Base-by-base conservation (phyloP, 2,329 filamentous ascomycete genomes). In the Beauveria brongniartii region DNA sequence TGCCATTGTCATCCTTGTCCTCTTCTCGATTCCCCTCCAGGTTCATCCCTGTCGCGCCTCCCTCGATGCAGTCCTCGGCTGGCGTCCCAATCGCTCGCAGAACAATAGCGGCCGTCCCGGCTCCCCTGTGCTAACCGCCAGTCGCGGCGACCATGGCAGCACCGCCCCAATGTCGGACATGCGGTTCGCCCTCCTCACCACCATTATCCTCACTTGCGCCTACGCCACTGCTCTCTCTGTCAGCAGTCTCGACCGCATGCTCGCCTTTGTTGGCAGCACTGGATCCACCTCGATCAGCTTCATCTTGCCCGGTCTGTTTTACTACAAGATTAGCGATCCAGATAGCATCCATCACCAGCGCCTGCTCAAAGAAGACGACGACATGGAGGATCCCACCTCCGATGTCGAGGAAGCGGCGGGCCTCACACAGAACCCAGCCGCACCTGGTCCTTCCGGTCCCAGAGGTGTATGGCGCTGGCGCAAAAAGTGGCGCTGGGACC, bases 31-130 rank as follows among this genome's bases (percentile, higher is more conserved):
- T 63, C 94, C 94, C 1, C 82, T 99, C 1, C 94, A 99, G 74
- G 89, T 96, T 43, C 94, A 99, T 71, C 94, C 94, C 0, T 97
- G 94, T 75, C 87, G 94, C 63, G 94, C 94, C n/a, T 96, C 91
- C 18, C 80, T 97, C 30, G 92, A 97, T 69, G 93, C 94, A 0
- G 91, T 97, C n/a, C 75, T 96, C 56, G 92, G 90, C 75, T 97
- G 94, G 93, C 85, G 92, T 8, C 92, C 91, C 10, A 80, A 78
- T 66, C 70, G 76, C 22, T 66, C 61, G 64, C 75, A 79, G 63
- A 68, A 66, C 60, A 69, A 65, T 55, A 72, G 66, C 64, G 71
- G 69, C 48, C 74, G 76, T 18, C 70, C 75, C 67, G 75, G 69
- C 67, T 77, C 73, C 51, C 75, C 73, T 5, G 70, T 84, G 18